Conservation (phyloP, 768 basidiomycete genomes). For the Tylopilus plumbeoviolaceoides region DNA sequence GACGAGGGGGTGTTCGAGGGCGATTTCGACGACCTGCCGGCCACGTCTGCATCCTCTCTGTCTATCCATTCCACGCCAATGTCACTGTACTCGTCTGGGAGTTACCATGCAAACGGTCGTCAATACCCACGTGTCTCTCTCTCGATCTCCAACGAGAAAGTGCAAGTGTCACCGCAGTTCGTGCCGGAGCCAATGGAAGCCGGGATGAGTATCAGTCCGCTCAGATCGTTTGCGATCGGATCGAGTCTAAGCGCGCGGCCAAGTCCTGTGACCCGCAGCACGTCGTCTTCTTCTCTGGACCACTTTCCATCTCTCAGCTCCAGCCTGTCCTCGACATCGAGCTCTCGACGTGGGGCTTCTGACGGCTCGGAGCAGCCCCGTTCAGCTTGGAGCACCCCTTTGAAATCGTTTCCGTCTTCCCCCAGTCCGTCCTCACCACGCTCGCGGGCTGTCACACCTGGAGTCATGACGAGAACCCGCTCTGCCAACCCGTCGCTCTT, state of each 20-base stretch:
- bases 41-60: constrained; percentile 18
- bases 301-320: constrained; percentile 35
- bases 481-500: constrained; percentile 14
- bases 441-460: constrained; percentile 9
- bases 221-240: constrained; percentile 10
- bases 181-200: constrained; percentile 56
- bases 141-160: constrained; percentile 43
- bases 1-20: constrained; percentile 58
- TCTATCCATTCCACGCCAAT: constrained; percentile 6
- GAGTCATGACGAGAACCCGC: not conserved
- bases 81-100: constrained; percentile 17
- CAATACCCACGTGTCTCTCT: constrained; percentile 27
- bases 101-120: constrained; percentile 20
- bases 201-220: constrained; percentile 33
- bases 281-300: constrained; percentile 23
- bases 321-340: constrained; percentile 25
- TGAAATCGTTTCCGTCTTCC: constrained; percentile 20
- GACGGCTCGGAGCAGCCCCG: constrained; percentile 10
- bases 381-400: constrained; percentile 41
- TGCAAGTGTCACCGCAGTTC: constrained; percentile 51
- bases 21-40: constrained; percentile 33
- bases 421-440: constrained; percentile 8
- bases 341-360: constrained; percentile 15
- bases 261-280: constrained; percentile 8
- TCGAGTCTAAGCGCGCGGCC: constrained; percentile 2